Evolutionary conservation across 139 green algal genomes (phyloP).

Genomic region (Chlamydomonas incerta): DNA sequence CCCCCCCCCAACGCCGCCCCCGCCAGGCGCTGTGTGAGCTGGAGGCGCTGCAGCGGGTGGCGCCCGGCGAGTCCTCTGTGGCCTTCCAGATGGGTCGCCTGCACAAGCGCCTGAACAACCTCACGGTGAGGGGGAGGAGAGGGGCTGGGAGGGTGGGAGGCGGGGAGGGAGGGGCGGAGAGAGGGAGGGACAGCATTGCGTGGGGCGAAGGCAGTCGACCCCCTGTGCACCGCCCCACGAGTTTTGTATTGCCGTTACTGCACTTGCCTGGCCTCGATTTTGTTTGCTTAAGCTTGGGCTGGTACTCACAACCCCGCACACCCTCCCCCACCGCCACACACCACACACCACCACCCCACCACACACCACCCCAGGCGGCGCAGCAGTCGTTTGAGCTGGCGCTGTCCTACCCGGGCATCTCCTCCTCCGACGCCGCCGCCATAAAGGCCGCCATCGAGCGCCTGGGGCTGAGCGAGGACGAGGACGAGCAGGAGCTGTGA

Average conservation of each 20-base stretch:
- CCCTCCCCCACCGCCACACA: no score
- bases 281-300: no score
- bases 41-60: conserved; percentile 70
- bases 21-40: conserved; percentile 23
- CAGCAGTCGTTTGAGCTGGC: conserved; percentile 71
- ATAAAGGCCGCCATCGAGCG: conserved; percentile 95
- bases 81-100: conserved; percentile 92
- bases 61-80: conserved; percentile 87
- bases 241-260: no score
- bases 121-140: conserved; percentile 10
- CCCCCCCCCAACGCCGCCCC: not conserved
- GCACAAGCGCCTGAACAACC: conserved; percentile 79
- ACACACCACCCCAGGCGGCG: not conserved
- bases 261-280: no score
- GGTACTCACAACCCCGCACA: no score
- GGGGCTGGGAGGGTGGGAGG: no score
- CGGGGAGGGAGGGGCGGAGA: no score
- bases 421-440: conserved; percentile 77
- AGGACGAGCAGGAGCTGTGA: conserved; percentile 83
- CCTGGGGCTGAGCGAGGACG: conserved; percentile 76
- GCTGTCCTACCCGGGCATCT: conserved; percentile 78
- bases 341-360: no score
- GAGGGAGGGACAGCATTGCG: no score
- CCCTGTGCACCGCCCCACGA: no score
- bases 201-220: no score